A percentile compares a stretch with the other conserved stretches of the same genome.
Conservation (phyloP, 805 yeast species). For the Candida yuanshanica region DNA sequence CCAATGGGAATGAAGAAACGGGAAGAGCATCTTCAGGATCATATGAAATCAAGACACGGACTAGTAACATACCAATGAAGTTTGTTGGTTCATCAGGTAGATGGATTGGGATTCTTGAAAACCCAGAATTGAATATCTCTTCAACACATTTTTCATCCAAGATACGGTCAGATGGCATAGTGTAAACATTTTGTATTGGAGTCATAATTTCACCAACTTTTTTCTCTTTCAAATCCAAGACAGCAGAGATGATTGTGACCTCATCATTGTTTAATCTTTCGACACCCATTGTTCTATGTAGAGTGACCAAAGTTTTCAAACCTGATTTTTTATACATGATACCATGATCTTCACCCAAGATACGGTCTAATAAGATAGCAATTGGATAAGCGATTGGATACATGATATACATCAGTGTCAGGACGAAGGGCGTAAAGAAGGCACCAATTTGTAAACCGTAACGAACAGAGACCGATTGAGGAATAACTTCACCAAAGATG, state of each 20-base stretch:
- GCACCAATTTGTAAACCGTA: slow-evolving; percentile 92
- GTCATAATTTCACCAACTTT: slow-evolving; percentile 87
- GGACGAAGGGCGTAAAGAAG: slow-evolving; percentile 82
- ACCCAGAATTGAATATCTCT: slow-evolving; percentile 89
- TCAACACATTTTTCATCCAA: slow-evolving; percentile 82
- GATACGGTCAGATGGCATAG: slow-evolving; percentile 77
- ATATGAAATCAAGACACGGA: slow-evolving; percentile 85
- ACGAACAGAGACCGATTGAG: slow-evolving; percentile 89
- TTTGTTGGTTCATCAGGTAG: slow-evolving; percentile 83
- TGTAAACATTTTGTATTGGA: slow-evolving; percentile 84
- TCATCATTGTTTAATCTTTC: slow-evolving; percentile 92
- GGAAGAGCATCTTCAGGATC: slow-evolving; percentile 96
- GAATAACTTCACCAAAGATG: slow-evolving; percentile 93
- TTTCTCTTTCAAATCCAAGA: slow-evolving; percentile 88
- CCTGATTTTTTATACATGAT: slow-evolving; percentile 91
- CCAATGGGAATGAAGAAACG: slow-evolving; percentile 88
- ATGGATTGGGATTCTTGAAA: slow-evolving; percentile 91
- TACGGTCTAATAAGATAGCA: slow-evolving; percentile 71
- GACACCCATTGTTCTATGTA: slow-evolving; percentile 92
- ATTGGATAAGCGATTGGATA: slow-evolving; percentile 92
- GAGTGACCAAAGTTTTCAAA: slow-evolving; percentile 84
- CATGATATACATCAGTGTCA: slow-evolving; percentile 77
- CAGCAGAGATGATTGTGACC: slow-evolving; percentile 92
- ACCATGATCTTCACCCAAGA: slow-evolving; percentile 94
- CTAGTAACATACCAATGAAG: slow-evolving; percentile 92